Percentiles rank a stretch among this genome's conserved stretches.
Evolutionary conservation across 2,329 filamentous ascomycete genomes (phyloP).

Genomic region (Botryotinia convoluta): DNA sequence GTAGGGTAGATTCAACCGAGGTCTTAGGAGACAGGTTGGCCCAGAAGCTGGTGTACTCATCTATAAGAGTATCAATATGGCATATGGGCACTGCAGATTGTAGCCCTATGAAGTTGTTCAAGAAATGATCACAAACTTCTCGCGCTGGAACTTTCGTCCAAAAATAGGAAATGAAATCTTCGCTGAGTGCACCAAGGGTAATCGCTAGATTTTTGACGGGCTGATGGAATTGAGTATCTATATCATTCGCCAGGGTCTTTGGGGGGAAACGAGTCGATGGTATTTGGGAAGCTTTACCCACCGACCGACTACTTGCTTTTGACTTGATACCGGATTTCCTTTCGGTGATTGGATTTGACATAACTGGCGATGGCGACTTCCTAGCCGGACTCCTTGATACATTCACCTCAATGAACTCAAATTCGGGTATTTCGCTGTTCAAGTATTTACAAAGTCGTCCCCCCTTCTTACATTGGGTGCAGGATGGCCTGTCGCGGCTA

Average conservation of each 20-base stretch:
- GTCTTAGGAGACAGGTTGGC: not conserved
- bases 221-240: not conserved
- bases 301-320: not conserved
- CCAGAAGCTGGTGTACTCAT: not conserved
- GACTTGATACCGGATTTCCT: constrained; percentile 1
- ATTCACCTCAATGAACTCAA: constrained; percentile 11
- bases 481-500: constrained; percentile 9
- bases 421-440: constrained; percentile 15
- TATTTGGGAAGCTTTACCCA: not conserved
- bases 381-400: not conserved
- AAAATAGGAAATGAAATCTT: not conserved
- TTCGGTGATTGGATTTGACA: not conserved
- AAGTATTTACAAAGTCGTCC: constrained; percentile 13
- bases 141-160: not conserved
- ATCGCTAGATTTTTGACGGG: not conserved
- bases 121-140: constrained; percentile 9
- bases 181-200: not conserved
- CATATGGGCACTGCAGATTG: not conserved
- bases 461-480: constrained; percentile 2
- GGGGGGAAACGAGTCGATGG: not conserved
- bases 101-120: not conserved
- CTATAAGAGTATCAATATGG: not conserved
- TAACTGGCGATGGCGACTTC: constrained; percentile 1
- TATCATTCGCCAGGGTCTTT: not conserved
- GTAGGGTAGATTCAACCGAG: not conserved